phyloP scores from a whole-genome alignment of 192 early-diverging fungal genomes.

The Gonapodya sp. region DNA sequence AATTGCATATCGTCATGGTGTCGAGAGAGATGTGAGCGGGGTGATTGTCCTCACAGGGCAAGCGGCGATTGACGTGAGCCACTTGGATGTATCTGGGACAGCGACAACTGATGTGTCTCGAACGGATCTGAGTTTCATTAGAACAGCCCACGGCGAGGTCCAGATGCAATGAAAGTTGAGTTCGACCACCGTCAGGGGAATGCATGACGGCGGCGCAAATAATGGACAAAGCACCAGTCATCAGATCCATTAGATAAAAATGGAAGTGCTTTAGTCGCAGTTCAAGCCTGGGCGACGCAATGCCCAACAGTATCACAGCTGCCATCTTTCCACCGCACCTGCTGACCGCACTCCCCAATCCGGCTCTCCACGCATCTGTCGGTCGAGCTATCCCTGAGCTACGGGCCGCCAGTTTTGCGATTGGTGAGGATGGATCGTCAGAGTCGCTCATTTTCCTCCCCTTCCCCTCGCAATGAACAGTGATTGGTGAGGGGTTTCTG shows the following conservation, averaged over 20 bases:
- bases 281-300: too few species aligned
- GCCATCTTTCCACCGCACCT: not conserved
- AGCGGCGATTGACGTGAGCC: not conserved
- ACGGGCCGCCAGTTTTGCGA: not conserved
- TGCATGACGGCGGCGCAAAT: too few species aligned
- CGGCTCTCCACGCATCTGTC: not conserved
- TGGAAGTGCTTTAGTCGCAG: too few species aligned
- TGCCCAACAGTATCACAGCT: too few species aligned
- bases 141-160: too few species aligned
- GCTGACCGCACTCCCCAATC: not conserved
- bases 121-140: not conserved
- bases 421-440: not conserved
- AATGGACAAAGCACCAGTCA: too few species aligned
- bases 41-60: not conserved
- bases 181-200: too few species aligned
- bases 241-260: too few species aligned
- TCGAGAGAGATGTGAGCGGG: not conserved
- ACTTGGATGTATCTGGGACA: not conserved
- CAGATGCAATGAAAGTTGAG: too few species aligned
- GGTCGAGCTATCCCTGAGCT: not conserved
- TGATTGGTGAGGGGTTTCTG: not conserved
- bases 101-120: not conserved
- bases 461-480: too few species aligned
- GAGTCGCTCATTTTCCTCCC: not conserved
- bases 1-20: too few species aligned